Evolutionary conservation across 2,329 filamentous ascomycete species (phyloP).

Genomic region (Colletotrichum aenigma): DNA sequence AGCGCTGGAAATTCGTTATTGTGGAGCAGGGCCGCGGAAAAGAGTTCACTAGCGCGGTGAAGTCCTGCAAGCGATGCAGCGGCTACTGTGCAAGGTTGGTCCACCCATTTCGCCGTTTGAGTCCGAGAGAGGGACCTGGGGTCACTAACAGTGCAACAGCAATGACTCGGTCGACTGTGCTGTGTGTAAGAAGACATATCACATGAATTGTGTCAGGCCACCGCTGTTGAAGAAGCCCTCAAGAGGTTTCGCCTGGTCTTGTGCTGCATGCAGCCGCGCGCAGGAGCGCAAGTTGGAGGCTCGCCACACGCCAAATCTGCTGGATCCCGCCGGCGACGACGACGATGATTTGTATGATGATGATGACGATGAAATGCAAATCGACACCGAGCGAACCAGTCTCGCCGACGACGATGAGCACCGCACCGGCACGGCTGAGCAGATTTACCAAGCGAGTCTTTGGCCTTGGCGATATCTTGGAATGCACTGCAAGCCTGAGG

Average conservation of each 20-base stretch:
- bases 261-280: conserved; percentile 93
- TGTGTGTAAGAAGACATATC: conserved; percentile 92
- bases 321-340: conserved; percentile 71
- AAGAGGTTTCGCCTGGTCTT: conserved; percentile 97
- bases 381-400: conserved; percentile 66
- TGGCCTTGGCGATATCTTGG: conserved; percentile 97
- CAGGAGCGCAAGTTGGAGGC: conserved; percentile 93
- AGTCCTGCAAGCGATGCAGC: conserved; percentile 91
- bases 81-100: conserved; percentile 88
- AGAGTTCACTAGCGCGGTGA: conserved; percentile 93
- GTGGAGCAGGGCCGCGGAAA: conserved; percentile 94
- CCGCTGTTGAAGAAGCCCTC: conserved; percentile 94
- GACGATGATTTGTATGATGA: conserved; percentile 69
- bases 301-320: conserved; percentile 78
- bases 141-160: conserved; percentile 45
- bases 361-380: conserved; percentile 70
- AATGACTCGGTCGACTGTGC: conserved; percentile 97
- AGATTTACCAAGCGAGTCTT: conserved; percentile 89
- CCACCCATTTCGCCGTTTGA: conserved; percentile 8
- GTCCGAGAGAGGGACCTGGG: not conserved
- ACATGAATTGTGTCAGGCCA: conserved; percentile 97
- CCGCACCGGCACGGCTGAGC: conserved; percentile 75
- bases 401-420: conserved; percentile 61
- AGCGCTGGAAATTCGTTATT: conserved; percentile 95
- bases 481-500: conserved; percentile 93